phyloP scores from a whole-genome alignment of 164 flowering plant species.

The Litsea cubeba region DNA sequence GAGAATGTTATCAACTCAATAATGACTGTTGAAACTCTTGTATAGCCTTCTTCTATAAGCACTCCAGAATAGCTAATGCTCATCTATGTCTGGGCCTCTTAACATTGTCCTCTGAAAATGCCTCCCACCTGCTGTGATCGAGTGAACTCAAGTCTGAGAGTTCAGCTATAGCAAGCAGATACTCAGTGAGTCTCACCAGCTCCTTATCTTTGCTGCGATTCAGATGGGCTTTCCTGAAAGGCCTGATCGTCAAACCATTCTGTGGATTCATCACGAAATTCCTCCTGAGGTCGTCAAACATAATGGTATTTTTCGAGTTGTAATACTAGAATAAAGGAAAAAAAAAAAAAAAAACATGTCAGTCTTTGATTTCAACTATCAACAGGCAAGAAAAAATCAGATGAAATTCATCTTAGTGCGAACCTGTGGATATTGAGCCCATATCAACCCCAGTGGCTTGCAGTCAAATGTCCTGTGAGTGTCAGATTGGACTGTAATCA shows the following conservation, averaged over 20 bases:
- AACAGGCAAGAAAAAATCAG: not conserved
- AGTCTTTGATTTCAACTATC: not conserved
- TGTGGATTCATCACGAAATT: slow-evolving; percentile 98
- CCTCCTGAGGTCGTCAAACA: slow-evolving; percentile 93
- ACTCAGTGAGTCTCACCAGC: slow-evolving; percentile 83
- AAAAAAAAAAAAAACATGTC: not conserved
- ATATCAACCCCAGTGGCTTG: slow-evolving; percentile 95
- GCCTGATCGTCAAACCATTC: slow-evolving; percentile 80
- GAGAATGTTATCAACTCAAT: not conserved
- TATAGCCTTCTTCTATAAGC: not conserved
- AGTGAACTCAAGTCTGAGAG: slow-evolving; percentile 70
- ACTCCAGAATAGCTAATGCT: slow-evolving; percentile 21
- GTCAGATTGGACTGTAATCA: slow-evolving; percentile 92
- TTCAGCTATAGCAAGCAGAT: slow-evolving; percentile 90
- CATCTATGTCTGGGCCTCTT: slow-evolving; percentile 66
- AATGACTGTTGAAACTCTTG: not conserved
- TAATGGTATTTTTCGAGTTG: slow-evolving; percentile 75
- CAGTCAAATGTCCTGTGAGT: slow-evolving; percentile 85
- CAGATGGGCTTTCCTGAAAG: slow-evolving; percentile 82
- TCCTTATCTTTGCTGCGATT: slow-evolving; percentile 74
- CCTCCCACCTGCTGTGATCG: slow-evolving; percentile 75
- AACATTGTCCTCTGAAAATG: slow-evolving; percentile 40
- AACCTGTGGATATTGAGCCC: slow-evolving; percentile 94
- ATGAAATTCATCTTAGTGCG: not conserved
- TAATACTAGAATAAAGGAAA: slow-evolving; percentile 55